Conservation (phyloP, 257 asterid species). For the Fraxinus quadrangulata region DNA sequence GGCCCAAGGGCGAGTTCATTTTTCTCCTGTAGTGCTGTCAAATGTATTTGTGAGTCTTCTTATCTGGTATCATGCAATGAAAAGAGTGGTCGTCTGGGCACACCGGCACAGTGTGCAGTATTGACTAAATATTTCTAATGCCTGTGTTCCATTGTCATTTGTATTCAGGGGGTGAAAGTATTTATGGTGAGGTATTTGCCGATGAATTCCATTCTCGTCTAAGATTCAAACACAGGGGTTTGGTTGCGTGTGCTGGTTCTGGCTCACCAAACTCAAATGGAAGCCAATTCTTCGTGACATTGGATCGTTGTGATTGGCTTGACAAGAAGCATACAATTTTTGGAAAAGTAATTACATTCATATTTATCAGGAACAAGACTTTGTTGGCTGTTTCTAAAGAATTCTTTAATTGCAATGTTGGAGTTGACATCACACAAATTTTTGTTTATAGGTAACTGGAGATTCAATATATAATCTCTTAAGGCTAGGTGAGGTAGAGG, state of each 20-base stretch:
- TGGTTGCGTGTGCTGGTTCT: slow-evolving; percentile 95
- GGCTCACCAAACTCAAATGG: slow-evolving; percentile 83
- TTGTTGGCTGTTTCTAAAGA: background rate
- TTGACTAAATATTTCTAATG: background rate
- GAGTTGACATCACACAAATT: slow-evolving; percentile 22
- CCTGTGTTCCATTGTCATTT: slow-evolving; percentile 16
- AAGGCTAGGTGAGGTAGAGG: slow-evolving; percentile 79
- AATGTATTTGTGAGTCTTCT: background rate
- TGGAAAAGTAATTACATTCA: slow-evolving; percentile 66
- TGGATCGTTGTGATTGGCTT: slow-evolving; percentile 89
- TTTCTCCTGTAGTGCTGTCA: background rate
- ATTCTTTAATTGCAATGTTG: slow-evolving; percentile 19
- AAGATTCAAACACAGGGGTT: slow-evolving; percentile 95
- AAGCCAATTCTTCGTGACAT: slow-evolving; percentile 88
- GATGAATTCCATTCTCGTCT: slow-evolving; percentile 96
- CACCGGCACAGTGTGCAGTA: background rate
- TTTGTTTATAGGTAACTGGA: slow-evolving; percentile 70
- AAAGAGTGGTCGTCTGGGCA: background rate
- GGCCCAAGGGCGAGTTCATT: background rate
- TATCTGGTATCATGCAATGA: background rate
- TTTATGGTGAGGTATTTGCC: slow-evolving; percentile 82
- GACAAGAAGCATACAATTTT: slow-evolving; percentile 95
- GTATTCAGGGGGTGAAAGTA: slow-evolving; percentile 87
- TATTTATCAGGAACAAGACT: background rate
- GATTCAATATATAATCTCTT: slow-evolving; percentile 85